These are phyloP conservation scores for Entomortierella beljakovae DNA, from an alignment of 192 early-diverging fungal genomes.

Conservation along the genomic window DNA sequence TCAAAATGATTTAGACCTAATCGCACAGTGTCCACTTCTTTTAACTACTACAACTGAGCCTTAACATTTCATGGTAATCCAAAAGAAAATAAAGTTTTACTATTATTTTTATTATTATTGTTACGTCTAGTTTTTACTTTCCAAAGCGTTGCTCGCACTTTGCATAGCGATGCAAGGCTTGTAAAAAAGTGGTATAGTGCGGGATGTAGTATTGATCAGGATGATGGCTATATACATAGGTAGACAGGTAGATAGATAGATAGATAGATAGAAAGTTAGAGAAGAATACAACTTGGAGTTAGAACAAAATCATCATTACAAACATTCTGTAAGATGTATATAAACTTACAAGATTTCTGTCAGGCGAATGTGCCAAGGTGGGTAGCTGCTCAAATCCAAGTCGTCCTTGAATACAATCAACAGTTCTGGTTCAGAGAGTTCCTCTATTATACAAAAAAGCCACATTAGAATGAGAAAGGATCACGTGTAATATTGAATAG, in stretches of 20 bases:
- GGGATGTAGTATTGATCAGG: slow-evolving; percentile 45
- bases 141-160: slow-evolving; percentile 59
- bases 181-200: slow-evolving; percentile 47
- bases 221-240: slow-evolving; percentile 35
- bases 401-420: slow-evolving; percentile 55
- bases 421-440: slow-evolving; percentile 56
- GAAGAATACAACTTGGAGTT: neutral
- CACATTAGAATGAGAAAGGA: neutral
- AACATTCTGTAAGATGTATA: neutral
- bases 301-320: neutral
- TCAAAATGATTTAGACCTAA: slow-evolving; percentile 42
- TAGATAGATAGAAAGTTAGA: neutral
- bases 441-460: slow-evolving; percentile 11
- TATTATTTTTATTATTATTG: neutral
- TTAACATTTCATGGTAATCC: neutral
- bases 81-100: neutral
- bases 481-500: too few relatives aligned
- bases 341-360: slow-evolving; percentile 58
- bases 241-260: neutral
- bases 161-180: slow-evolving; percentile 53
- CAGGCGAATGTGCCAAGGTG: slow-evolving; percentile 57
- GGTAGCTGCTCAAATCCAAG: slow-evolving; percentile 56
- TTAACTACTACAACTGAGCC: slow-evolving; percentile 10
- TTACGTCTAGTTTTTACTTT: too few relatives aligned
- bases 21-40: slow-evolving; percentile 54